Base-by-base conservation (phyloP, 768 basidiomycete genomes). In the Hemileccinum rubropunctum region DNA sequence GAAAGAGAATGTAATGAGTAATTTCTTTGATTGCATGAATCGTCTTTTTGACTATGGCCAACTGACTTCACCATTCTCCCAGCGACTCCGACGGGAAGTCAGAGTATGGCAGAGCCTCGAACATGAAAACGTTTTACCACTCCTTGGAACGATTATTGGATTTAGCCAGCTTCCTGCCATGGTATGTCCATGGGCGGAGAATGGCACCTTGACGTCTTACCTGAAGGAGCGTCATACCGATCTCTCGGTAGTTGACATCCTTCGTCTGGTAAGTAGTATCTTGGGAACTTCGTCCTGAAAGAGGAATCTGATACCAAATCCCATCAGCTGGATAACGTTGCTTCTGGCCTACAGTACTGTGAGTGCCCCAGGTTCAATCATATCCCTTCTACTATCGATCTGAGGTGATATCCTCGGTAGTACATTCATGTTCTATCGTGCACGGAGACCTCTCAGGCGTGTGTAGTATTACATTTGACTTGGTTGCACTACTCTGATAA, bases 11-110 rank as follows among this genome's bases (percentile, higher is more conserved):
- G 51, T 57, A 9, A 35, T 32, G 9, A 7, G 5, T 6, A 4
- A 6, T 21, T 20, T 18, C 37, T 26, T 26, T 18, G 9, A 18
- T 6, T 33, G 23, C 23, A 23, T 23, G 3, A 3, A 23, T 12
- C 3, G 11, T 32, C 30, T 32, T 11, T 32, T 3, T 1, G 3
- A 10, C n/a, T n/a, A n/a, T n/a, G n/a, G n/a, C n/a, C n/a, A n/a
- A n/a, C 30, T 32, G 30, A 32, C 30, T 12, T 32, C 13, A 8
- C 7, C 11, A 32, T 23, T 13, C 2, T 32, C 13, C 15, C 53
- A 66, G 65, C 46, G 55, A n/a, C 45, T 43, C 5, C 23, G 37
- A 4, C 32, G 53, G 17, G 53, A 52, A 15, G 28, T 47, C 27
- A 47, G 44, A 35, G 47, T 52, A 3, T 47, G 41, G 45, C 14